Evolutionary conservation across 495 filamentous ascomycete genomes (phyloP).

Genomic region (Podospora appendiculata): DNA sequence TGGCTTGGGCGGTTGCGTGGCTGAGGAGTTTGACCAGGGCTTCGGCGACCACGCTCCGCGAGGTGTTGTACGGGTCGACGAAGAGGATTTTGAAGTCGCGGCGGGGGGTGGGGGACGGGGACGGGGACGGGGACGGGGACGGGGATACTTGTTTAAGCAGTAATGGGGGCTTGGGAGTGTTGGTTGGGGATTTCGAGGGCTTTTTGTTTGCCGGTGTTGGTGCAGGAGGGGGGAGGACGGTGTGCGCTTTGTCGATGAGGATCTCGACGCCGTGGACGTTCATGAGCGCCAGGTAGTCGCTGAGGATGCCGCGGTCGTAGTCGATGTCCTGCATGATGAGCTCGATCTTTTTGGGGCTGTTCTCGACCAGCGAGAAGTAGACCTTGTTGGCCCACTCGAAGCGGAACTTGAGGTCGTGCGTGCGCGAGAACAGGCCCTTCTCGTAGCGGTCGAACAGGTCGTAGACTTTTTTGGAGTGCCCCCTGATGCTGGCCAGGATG

Average conservation of each 20-base stretch:
- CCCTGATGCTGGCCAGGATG: slow-evolving; percentile 9
- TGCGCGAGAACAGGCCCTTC: slow-evolving; percentile 16
- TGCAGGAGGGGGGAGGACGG: neutral
- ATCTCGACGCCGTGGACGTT: neutral
- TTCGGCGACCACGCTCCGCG: slow-evolving; percentile 15
- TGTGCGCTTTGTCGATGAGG: neutral
- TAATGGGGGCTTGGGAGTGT: neutral
- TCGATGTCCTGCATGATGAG: slow-evolving; percentile 19
- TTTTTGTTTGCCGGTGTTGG: neutral
- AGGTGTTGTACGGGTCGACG: slow-evolving; percentile 17
- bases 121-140: neutral
- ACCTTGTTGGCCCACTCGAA: slow-evolving; percentile 7
- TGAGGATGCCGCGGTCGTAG: slow-evolving; percentile 2
- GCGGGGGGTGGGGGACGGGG: neutral
- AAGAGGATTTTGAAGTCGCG: slow-evolving; percentile 15
- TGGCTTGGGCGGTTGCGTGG: slow-evolving; percentile 1
- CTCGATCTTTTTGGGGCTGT: slow-evolving; percentile 17
- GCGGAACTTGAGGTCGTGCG: slow-evolving; percentile 10
- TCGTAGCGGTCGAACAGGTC: slow-evolving; percentile 22
- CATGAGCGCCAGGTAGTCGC: slow-evolving; percentile 13
- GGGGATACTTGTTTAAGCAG: neutral
- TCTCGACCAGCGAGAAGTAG: slow-evolving; percentile 18
- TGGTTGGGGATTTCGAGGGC: neutral
- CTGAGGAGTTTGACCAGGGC: slow-evolving; percentile 10
- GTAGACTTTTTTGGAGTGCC: slow-evolving; percentile 10